Percentiles rank a stretch among this genome's conserved stretches.
Evolutionary conservation across 768 basidiomycete species (phyloP).

Genomic region (Mycena capillaripes): DNA sequence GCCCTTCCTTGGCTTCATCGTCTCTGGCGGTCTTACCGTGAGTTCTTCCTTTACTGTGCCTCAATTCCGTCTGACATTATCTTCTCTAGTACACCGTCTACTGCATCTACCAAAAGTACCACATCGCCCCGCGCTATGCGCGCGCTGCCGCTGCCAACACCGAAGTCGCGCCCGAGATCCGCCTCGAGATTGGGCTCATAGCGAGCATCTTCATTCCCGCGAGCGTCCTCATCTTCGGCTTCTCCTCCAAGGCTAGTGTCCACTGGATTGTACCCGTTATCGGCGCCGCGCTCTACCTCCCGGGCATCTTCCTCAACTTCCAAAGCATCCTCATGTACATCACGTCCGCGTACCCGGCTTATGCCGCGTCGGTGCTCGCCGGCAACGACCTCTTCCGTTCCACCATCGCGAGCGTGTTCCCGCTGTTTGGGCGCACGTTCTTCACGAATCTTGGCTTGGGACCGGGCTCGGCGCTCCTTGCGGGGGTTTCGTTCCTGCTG

Average conservation of each 20-base stretch:
- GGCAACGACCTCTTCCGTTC: conserved; percentile 51
- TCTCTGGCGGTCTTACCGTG: conserved; percentile 33
- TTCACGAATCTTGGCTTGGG: conserved; percentile 44
- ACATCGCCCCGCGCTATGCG: conserved; percentile 37
- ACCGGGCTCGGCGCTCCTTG: conserved; percentile 43
- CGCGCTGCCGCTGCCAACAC: conserved; percentile 28
- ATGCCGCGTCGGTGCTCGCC: conserved; percentile 50
- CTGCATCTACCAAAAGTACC: conserved; percentile 41
- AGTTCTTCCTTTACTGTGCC: background rate
- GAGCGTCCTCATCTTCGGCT: conserved; percentile 52
- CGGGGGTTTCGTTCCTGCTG: conserved; percentile 41
- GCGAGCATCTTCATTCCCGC: conserved; percentile 49
- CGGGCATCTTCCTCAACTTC: conserved; percentile 50
- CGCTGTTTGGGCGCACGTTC: conserved; percentile 40
- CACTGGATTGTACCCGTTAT: conserved; percentile 54
- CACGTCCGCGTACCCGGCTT: conserved; percentile 46
- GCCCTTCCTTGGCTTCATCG: conserved; percentile 47
- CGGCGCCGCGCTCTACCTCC: conserved; percentile 48
- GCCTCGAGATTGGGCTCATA: conserved; percentile 50
- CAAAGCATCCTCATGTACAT: conserved; percentile 46
- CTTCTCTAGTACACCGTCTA: conserved; percentile 35
- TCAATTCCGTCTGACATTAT: background rate
- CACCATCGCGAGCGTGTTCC: conserved; percentile 42
- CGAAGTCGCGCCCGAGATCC: conserved; percentile 43
- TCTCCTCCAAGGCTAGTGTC: conserved; percentile 43